Percentiles rank a stretch among this genome's conserved stretches.
Evolutionary conservation across 2,329 filamentous ascomycete species (phyloP).

Genomic region (Westerdykella aurantiaca): DNA sequence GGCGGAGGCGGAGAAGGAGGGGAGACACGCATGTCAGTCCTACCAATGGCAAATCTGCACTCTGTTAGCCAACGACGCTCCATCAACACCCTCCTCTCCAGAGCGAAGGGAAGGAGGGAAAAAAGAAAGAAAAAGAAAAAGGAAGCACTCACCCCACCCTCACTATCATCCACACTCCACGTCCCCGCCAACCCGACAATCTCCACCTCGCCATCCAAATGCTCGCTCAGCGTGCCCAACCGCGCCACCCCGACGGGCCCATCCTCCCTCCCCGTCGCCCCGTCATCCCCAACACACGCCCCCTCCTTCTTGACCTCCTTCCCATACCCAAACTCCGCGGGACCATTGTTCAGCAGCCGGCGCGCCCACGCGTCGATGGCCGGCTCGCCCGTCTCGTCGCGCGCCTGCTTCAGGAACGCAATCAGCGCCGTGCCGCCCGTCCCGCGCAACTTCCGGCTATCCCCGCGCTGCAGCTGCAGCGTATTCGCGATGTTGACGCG

Average conservation of each 20-base stretch:
- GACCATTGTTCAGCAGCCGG: constrained; percentile 52
- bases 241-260: constrained; percentile 32
- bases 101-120: background rate
- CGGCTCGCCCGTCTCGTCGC: constrained; percentile 91
- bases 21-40: too few species aligned
- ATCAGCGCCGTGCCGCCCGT: constrained; percentile 93
- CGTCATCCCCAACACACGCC: too few species aligned
- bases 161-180: constrained; percentile 85
- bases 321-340: constrained; percentile 22
- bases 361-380: constrained; percentile 66
- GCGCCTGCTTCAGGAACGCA: constrained; percentile 90
- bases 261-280: too few species aligned
- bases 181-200: constrained; percentile 71
- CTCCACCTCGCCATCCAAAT: constrained; percentile 50
- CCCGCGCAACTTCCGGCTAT: constrained; percentile 63
- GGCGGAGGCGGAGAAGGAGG: too few species aligned
- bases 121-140: background rate
- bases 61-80: constrained; percentile 2
- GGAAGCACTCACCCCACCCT: constrained; percentile 44
- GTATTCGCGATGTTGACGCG: constrained; percentile 55
- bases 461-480: constrained; percentile 30
- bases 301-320: background rate
- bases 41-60: constrained; percentile 26
- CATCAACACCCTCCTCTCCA: background rate
- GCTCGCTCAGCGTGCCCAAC: constrained; percentile 50